These are phyloP conservation scores for Xylariaceae sp. DNA, from an alignment of 2,329 filamentous ascomycete species.

Conservation along the genomic window DNA sequence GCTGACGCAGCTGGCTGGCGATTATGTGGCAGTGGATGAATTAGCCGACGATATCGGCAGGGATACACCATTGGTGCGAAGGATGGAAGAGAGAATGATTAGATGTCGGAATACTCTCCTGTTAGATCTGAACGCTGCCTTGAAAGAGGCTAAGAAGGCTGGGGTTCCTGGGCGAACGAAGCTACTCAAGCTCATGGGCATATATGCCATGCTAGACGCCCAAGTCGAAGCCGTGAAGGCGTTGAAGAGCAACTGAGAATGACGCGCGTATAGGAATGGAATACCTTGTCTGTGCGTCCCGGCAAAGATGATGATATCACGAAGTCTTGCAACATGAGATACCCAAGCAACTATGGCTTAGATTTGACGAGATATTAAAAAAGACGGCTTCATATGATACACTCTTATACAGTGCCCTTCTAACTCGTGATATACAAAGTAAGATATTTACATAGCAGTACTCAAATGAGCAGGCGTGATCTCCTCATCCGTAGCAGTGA, in stretches of 20 bases:
- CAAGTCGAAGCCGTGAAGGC: conserved; percentile 59
- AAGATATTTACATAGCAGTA: conserved; percentile 57
- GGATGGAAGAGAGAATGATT: conserved; percentile 58
- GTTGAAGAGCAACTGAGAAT: conserved; percentile 49
- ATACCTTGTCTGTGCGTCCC: neutral
- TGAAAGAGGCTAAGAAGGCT: conserved; percentile 51
- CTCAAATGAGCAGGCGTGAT: conserved; percentile 60
- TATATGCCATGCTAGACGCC: conserved; percentile 61
- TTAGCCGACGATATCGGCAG: conserved; percentile 54
- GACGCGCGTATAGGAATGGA: neutral
- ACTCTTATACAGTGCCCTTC: conserved; percentile 31
- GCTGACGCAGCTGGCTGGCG: conserved; percentile 52
- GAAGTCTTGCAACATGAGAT: conserved; percentile 6
- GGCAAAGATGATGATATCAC: neutral
- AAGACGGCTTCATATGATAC: conserved; percentile 23
- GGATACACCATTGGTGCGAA: conserved; percentile 57
- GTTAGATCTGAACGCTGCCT: conserved; percentile 60
- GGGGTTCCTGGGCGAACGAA: conserved; percentile 52
- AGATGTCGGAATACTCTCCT: conserved; percentile 64
- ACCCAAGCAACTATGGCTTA: conserved; percentile 4
- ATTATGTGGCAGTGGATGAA: conserved; percentile 52
- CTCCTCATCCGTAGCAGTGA: conserved; percentile 66
- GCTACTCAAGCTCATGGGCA: conserved; percentile 57
- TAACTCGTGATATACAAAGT: conserved; percentile 25
- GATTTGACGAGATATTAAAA: neutral